Evolutionary conservation across 176 grass and related monocot species (phyloP), one percentile per base, ranked within the genome.

Genomic region (Eragrostis curvula): DNA sequence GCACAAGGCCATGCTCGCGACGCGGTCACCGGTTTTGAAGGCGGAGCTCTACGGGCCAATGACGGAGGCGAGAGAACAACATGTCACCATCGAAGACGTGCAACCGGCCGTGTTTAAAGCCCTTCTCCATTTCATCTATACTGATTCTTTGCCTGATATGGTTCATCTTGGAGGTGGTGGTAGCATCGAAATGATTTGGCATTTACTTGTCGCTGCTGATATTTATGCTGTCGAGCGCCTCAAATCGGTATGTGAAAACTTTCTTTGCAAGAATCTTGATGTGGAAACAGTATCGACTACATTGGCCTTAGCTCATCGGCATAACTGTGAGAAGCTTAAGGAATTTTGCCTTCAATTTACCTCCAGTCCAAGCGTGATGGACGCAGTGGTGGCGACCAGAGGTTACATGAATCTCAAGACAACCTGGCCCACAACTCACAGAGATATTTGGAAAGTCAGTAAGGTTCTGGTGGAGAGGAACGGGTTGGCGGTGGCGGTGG

Each of bases 201-300:
- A 51, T 17, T 51, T 51, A 51, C 49, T 17, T 51, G 49, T 51
- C 2, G 49, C 49, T 51, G 85, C 79, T 0, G 73, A 83, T 30
- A 41, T 44, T 13, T 90, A 83, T 24, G 73, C 36, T 0, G 12
- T 79, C 15, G 73, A 87, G 16, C 73, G 80, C 32, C 53, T 76
- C 12, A 82, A 46, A 28, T 20, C 20, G 16, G 15, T 76, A 11
- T 91, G 80, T 44, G 46, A 70, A 40, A 56, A 12, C 55, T 66
- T 21, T 0, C 76, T 91, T 42, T 79, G 58, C 43, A 20, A 46
- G 1, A 66, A 9, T 20, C 53, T 91, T 24, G 72, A 74, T 28
- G 61, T 81, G 16, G 64, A 78, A 17, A 85, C 28, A 12, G 77
- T 88, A 46, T 32, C 55, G 20, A 53, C 49, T 56, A 85, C 23